Conservation (phyloP, 768 basidiomycete genomes). For the Wakefieldia striispora region DNA sequence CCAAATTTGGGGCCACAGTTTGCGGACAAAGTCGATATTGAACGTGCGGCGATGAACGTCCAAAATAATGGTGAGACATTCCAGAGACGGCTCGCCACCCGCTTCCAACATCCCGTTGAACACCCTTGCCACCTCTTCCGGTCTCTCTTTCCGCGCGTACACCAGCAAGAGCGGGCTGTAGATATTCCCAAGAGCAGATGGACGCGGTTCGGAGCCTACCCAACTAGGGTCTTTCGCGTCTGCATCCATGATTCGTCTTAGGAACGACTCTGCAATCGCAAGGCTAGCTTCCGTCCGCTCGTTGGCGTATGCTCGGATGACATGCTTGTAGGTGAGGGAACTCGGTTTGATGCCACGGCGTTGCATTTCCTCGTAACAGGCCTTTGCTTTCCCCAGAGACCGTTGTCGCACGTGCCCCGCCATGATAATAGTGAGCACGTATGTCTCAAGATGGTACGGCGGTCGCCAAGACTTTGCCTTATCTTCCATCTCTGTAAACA, state of each 20-base stretch:
- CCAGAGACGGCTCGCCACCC: conserved; percentile 58
- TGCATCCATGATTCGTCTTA: conserved; percentile 46
- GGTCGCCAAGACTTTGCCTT: conserved; percentile 35
- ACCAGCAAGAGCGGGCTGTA: conserved; percentile 60
- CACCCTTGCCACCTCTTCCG: conserved; percentile 56
- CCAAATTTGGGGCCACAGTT: conserved; percentile 70
- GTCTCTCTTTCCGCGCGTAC: conserved; percentile 42
- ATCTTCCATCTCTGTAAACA: conserved; percentile 68
- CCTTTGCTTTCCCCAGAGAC: conserved; percentile 53
- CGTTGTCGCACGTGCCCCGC: conserved; percentile 62
- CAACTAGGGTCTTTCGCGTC: conserved; percentile 37
- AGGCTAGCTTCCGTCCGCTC: conserved; percentile 50
- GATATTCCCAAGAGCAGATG: conserved; percentile 49
- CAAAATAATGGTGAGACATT: conserved; percentile 62
- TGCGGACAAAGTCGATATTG: conserved; percentile 51
- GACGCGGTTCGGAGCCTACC: conserved; percentile 39
- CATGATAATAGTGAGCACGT: conserved; percentile 74
- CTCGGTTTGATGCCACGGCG: conserved; percentile 62
- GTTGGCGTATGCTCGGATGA: conserved; percentile 61
- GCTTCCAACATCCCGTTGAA: conserved; percentile 50
- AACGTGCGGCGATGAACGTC: conserved; percentile 64
- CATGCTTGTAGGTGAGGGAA: conserved; percentile 63
- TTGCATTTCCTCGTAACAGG: conserved; percentile 70
- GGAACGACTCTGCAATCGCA: conserved; percentile 62
- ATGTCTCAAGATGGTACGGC: conserved; percentile 47